Base-by-base conservation (phyloP, 768 basidiomycete species). In the Antrodiella citrinella region DNA sequence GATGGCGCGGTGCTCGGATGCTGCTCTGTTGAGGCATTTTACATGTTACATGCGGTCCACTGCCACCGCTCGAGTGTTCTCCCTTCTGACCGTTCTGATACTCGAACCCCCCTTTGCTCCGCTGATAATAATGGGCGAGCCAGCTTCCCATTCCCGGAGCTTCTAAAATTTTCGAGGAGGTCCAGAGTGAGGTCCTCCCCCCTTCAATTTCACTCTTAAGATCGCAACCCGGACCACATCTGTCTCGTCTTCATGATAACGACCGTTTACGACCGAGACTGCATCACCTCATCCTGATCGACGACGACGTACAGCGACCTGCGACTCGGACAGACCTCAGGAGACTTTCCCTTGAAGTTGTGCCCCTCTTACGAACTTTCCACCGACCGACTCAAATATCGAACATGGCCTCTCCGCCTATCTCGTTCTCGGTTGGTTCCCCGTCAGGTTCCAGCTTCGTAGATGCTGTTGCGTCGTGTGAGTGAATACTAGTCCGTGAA, bases 401-500 rank as follows among this genome's bases (percentile, higher is more conserved):
- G 18, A 18, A 43, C 41, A 56, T 54, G 57, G 51, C 52, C 44
- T 53, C 54, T 26, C 38, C 49, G 24, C 49, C 52, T 25, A 35
- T 19, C 19, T 45, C 46, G 42, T 71, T 75, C 15, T 51, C 49
- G 30, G 40, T 49, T 46, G 48, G 51, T 44, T 63, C 65, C n/a
- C 41, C 44, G 23, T 49, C 77, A 13, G 78, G 67, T 10, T 66
- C 69, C 23, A 78, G 73, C 54, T 72, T 59, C 21, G 38, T 72
- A 48, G 77, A 81, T 64, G 82, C 72, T 2, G 75, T 85, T 15
- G 72, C 75, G 18, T 82, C 82, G 13, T 84, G 83, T 81, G 56
- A 61, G 76, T 65, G 51, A 19, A 10, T 20, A 18, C n/a, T 42
- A 15, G 30, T 10, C n/a, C n/a, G n/a, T n/a, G n/a, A n/a, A n/a